These are phyloP conservation scores for Volutella citrinella DNA, from an alignment of 2,329 filamentous ascomycete species.

Conservation along the genomic window DNA sequence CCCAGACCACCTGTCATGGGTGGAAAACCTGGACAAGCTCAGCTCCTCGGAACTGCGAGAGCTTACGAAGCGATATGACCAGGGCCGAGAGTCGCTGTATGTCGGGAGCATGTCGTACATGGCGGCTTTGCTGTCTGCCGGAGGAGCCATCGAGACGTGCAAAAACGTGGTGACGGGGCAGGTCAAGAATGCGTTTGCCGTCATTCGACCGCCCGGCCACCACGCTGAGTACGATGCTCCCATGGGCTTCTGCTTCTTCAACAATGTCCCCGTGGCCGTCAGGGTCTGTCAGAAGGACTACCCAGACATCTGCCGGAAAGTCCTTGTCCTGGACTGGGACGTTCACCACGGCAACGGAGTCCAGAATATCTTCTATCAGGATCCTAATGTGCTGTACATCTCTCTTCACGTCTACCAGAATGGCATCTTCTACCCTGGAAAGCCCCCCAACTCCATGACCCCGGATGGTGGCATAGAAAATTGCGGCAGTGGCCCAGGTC, in stretches of 20 bases:
- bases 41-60: conserved; percentile 64
- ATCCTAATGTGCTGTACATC: conserved; percentile 93
- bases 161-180: conserved; percentile 79
- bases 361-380: conserved; percentile 92
- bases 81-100: conserved; percentile 73
- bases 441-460: conserved; percentile 52
- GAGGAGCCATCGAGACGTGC: conserved; percentile 93
- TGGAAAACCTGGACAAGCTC: conserved; percentile 54
- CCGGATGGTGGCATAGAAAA: conserved; percentile 62
- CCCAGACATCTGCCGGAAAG: conserved; percentile 77
- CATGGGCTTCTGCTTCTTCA: conserved; percentile 97
- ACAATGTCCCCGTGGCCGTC: conserved; percentile 94
- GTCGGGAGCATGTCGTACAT: conserved; percentile 79
- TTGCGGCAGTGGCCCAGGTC: conserved; percentile 51
- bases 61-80: conserved; percentile 59
- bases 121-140: conserved; percentile 79
- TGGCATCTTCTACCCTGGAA: conserved; percentile 80
- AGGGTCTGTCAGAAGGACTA: conserved; percentile 81
- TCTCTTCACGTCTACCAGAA: conserved; percentile 87
- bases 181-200: conserved; percentile 92
- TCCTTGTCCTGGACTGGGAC: conserved; percentile 92
- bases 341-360: conserved; percentile 84
- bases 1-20: conserved; percentile 74
- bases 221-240: conserved; percentile 84
- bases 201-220: conserved; percentile 92